Base-by-base conservation (phyloP, 225 moss, liverwort and hornwort species). In the Ulota crispa region DNA sequence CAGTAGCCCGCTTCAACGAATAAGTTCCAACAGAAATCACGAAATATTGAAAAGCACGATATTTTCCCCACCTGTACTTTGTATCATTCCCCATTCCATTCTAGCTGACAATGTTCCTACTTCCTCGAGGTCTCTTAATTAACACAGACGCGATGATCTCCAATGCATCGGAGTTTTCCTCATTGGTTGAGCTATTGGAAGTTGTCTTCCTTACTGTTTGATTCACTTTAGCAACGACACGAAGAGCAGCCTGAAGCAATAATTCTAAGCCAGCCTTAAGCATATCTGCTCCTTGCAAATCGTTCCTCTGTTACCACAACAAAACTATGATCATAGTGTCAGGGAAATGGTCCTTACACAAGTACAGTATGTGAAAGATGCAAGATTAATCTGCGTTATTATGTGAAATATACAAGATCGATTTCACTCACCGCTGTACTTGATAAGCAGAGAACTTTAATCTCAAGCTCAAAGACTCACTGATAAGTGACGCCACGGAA, bases 81-180 rank as follows among this genome's bases (percentile, higher is more conserved):
- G n/a, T n/a, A n/a, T n/a, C n/a, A n/a, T n/a, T n/a, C n/a, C n/a
- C n/a, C n/a, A n/a, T n/a, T n/a, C n/a, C n/a, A n/a, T n/a, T n/a
- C n/a, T n/a, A n/a, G n/a, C 91, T 74, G 92, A 87, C 43, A 89
- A 80, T 56, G 83, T 89, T 73, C 94, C 93, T 54, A 96, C 88
- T 64, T 93, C 90, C 77, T 83, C 82, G 21, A 95, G 86, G 69
- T 83, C 86, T 64, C 75, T 65, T 64, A 95, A 80, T 7, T n/a
- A n/a, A n/a, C 55, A 87, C 89, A 66, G 82, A 86, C 73, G 80
- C 87, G 54, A 95, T 86, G 31, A 96, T 84, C 63, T 86, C 86
- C 64, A 96, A 75, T 34, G 86, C 87, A 50, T 85, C 87, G 1
- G 83, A 73, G 77, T 82, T 63, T 50, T 74, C 85, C 28, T 82